Conservation (phyloP, 2,329 filamentous ascomycete genomes). For the Diaporthe sp. region DNA sequence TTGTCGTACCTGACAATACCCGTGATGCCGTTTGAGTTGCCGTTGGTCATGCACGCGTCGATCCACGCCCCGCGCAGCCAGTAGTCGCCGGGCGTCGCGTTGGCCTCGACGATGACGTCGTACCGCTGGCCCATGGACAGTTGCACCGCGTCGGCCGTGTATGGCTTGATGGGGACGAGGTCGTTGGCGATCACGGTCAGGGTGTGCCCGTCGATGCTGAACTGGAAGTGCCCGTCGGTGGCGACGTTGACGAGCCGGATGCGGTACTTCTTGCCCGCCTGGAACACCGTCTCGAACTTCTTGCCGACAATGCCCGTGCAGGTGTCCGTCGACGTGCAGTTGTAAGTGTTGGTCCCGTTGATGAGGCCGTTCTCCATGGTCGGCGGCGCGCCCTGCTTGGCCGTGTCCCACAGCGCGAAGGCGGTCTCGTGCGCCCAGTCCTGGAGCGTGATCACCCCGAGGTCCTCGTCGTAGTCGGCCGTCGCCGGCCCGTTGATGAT, state of each 20-base stretch:
- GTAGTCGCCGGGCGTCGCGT: conserved; percentile 39
- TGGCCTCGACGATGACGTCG: conserved; percentile 41
- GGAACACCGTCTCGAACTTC: conserved; percentile 46
- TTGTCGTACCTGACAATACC: conserved; percentile 46
- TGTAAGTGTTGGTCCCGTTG: conserved; percentile 41
- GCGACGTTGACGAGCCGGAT: conserved; percentile 62
- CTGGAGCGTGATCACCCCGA: conserved; percentile 60
- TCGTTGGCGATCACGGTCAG: conserved; percentile 71
- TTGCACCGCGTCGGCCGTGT: conserved; percentile 58
- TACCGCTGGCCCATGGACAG: conserved; percentile 57
- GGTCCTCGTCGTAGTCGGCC: conserved; percentile 62
- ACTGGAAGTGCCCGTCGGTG: conserved; percentile 59
- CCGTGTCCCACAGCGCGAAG: conserved; percentile 41
- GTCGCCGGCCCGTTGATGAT: conserved; percentile 59
- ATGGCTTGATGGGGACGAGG: conserved; percentile 69
- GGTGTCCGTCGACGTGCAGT: conserved; percentile 31
- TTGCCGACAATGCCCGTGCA: conserved; percentile 43
- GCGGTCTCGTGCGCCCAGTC: conserved; percentile 59
- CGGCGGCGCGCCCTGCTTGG: conserved; percentile 36
- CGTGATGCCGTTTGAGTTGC: conserved; percentile 39
- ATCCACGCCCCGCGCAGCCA: conserved; percentile 44
- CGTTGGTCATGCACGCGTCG: conserved; percentile 40
- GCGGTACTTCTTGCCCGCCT: conserved; percentile 56
- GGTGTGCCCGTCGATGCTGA: conserved; percentile 68
- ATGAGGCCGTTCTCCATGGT: conserved; percentile 43